Base-by-base conservation (phyloP, 768 basidiomycete genomes). In the Paxillus rubicundulus region DNA sequence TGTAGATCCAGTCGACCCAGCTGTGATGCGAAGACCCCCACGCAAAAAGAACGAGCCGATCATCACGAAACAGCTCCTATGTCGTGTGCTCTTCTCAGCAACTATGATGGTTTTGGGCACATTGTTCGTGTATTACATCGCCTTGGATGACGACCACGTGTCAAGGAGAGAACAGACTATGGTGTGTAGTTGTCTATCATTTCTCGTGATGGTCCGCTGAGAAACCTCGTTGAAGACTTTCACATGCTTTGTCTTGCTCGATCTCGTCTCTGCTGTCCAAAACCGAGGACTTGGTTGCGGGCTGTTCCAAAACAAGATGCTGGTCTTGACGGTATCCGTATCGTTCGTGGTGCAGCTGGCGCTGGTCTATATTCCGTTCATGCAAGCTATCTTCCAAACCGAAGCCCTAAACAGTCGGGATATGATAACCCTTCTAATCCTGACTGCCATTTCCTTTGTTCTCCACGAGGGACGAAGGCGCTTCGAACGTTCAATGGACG, bases 241-340 rank as follows among this genome's bases (percentile, higher is more conserved):
- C 71, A 89, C 94, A 16, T 88, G 86, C 66, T 98, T 98, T 72
- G 96, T 98, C 52, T 91, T 98, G 77, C 86, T 98, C 56, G 96
- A 98, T 70, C 82, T 98, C 40, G 89, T 93, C 9, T 98, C 94
- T 36, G 96, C 96, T 1, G 70, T 97, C 30, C 95, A 98, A 68
- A 96, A 91, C 69, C 90, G 96, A 49, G 93, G 93, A 10, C 81
- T 98, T 14, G 85, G 86, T 39, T 96, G 93, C 60, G 86, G 84
- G 6, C 65, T 98, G 28, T 73, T 82, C 52, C 86, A 87, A 64
- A 98, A 98, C 76, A 81, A 80, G 62, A 95, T 98, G 91, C 78
- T 98, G 52, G 71, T 96, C 56, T 76, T 84, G 56, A 98, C 96
- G 0, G 91, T 97, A 43, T 88, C 86, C 4, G 77, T 89, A 50